Percentiles rank a stretch among this genome's conserved stretches.
These are phyloP conservation scores for Penicillium pancosmium DNA, from an alignment of 495 filamentous ascomycete species.

Conservation along the genomic window DNA sequence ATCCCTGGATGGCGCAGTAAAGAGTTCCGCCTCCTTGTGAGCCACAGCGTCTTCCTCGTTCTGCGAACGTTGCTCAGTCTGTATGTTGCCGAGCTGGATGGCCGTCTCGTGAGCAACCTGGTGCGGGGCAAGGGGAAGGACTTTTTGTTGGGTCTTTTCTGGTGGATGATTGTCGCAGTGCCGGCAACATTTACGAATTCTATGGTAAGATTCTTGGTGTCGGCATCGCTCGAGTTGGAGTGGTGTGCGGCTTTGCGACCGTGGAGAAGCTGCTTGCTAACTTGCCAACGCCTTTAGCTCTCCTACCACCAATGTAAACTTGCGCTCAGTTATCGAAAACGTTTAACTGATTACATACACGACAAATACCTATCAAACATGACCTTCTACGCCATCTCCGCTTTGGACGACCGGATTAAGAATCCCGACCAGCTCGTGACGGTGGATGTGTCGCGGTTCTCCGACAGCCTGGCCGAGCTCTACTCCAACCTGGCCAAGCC, in stretches of 20 bases:
- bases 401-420: conserved; percentile 95
- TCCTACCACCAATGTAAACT: conserved; percentile 97
- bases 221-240: background rate
- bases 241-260: conserved; percentile 22
- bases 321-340: conserved; percentile 85
- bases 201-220: conserved; percentile 67
- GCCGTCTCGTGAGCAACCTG: conserved; percentile 83
- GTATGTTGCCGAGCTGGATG: conserved; percentile 96
- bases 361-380: conserved; percentile 91
- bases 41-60: conserved; percentile 87
- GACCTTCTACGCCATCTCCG: conserved; percentile 96
- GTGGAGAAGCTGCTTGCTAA: conserved; percentile 14
- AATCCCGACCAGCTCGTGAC: conserved; percentile 98
- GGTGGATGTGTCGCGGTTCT: conserved; percentile 94
- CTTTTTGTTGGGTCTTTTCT: conserved; percentile 85
- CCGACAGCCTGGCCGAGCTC: conserved; percentile 89
- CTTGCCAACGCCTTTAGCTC: conserved; percentile 53
- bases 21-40: conserved; percentile 80
- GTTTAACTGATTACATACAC: conserved; percentile 90
- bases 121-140: conserved; percentile 90
- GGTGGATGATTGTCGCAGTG: conserved; percentile 99
- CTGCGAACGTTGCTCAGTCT: conserved; percentile 87
- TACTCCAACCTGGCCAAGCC: conserved; percentile 99
- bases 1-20: conserved; percentile 88
- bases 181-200: conserved; percentile 98